Evolutionary conservation across 2,329 filamentous ascomycete species (phyloP).

Genomic region (Ceratocystis variospora): DNA sequence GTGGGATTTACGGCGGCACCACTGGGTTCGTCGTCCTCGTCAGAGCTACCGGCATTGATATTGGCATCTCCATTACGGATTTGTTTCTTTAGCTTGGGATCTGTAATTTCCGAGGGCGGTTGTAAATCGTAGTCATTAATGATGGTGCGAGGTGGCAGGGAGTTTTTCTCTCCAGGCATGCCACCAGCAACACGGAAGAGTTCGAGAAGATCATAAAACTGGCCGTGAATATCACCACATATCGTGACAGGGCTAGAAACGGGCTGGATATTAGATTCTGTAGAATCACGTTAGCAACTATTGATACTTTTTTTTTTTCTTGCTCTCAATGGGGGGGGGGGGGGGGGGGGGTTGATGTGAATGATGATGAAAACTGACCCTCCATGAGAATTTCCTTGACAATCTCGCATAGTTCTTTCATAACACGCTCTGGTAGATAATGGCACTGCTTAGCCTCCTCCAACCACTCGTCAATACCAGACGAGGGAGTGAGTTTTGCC

Average conservation of each 20-base stretch:
- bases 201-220: conserved; percentile 96
- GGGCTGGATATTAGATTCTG: conserved; percentile 98
- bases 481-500: conserved; percentile 67
- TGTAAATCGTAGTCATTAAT: conserved; percentile 89
- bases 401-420: conserved; percentile 98
- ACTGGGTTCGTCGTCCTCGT: conserved; percentile 24
- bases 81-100: conserved; percentile 77
- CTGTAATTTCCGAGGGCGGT: conserved; percentile 74
- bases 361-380: conserved; percentile 39
- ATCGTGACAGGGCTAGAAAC: conserved; percentile 92
- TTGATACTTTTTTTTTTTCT: not conserved
- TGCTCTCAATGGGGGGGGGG: not conserved
- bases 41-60: conserved; percentile 33
- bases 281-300: not conserved
- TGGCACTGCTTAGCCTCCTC: conserved; percentile 94
- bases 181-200: conserved; percentile 92
- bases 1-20: conserved; percentile 22
- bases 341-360: not conserved
- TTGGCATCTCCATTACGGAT: conserved; percentile 45
- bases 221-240: conserved; percentile 95
- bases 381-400: conserved; percentile 99
- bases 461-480: conserved; percentile 89
- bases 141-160: conserved; percentile 51
- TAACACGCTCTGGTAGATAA: conserved; percentile 86
- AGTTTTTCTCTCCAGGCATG: conserved; percentile 64